Evolutionary conservation across 306 rosid species (phyloP).

Genomic region (Fragaria vesca): DNA sequence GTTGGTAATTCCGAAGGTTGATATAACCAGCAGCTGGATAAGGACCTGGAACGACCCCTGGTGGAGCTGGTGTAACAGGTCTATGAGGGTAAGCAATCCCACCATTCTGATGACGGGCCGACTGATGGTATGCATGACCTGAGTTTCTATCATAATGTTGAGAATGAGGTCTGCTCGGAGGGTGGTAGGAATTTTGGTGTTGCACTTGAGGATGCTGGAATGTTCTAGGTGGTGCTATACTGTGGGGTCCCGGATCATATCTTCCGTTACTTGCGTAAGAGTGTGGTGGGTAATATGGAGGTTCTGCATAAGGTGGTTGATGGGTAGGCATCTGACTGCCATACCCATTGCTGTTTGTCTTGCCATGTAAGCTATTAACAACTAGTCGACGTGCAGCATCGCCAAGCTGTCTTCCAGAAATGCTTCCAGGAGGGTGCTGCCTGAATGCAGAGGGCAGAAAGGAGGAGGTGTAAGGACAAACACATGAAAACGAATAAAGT

Average conservation of each 20-base stretch:
- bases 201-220: conserved; percentile 32
- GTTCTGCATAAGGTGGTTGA: conserved; percentile 26
- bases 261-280: conserved; percentile 27
- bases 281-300: conserved; percentile 27
- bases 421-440: conserved; percentile 55
- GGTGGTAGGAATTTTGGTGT: conserved; percentile 27
- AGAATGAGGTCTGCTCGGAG: conserved; percentile 42
- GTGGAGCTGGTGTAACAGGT: conserved; percentile 22
- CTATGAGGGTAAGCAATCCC: conserved; percentile 33
- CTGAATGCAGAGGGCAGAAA: conserved; percentile 38
- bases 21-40: conserved; percentile 34
- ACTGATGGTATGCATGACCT: conserved; percentile 38
- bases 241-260: conserved; percentile 34
- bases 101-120: conserved; percentile 41
- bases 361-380: conserved; percentile 54
- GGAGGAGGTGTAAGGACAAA: neutral
- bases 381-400: conserved; percentile 68
- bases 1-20: conserved; percentile 38
- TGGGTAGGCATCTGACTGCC: conserved; percentile 32
- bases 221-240: conserved; percentile 32
- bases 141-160: conserved; percentile 40
- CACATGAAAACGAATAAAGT: neutral
- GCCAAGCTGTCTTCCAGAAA: conserved; percentile 66
- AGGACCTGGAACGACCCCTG: conserved; percentile 24
- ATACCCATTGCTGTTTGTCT: conserved; percentile 37